Evolutionary conservation across 1,284 basidiomycete species (phyloP).

Genomic region (Austroboletus niveus): DNA sequence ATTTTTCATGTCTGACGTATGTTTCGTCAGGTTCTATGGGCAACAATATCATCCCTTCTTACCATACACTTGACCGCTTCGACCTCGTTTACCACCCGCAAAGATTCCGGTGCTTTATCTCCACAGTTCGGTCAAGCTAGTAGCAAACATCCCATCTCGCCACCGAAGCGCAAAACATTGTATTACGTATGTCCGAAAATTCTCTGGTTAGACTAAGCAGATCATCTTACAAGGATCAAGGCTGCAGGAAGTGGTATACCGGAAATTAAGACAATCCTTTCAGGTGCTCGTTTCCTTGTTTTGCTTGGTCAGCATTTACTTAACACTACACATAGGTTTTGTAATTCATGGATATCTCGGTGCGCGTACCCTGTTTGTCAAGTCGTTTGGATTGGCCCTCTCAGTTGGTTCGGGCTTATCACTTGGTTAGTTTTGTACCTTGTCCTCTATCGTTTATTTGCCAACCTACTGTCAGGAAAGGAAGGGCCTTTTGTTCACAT

Average conservation of each 20-base stretch:
- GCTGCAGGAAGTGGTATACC: constrained; percentile 96
- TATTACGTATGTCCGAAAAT: constrained; percentile 65
- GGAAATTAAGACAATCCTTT: constrained; percentile 95
- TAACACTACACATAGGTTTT: constrained; percentile 57
- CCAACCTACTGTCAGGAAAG: constrained; percentile 50
- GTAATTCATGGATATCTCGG: constrained; percentile 98
- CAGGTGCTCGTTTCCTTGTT: constrained; percentile 47
- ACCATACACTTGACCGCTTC: constrained; percentile 89
- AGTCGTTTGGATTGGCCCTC: constrained; percentile 85
- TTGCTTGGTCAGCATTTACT: neutral
- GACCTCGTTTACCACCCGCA: constrained; percentile 81
- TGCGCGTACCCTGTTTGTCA: constrained; percentile 86
- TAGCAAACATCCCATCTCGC: constrained; percentile 22
- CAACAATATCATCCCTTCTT: constrained; percentile 70
- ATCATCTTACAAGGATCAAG: constrained; percentile 36
- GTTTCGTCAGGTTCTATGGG: constrained; percentile 59
- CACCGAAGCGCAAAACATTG: constrained; percentile 64
- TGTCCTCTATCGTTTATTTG: constrained; percentile 6
- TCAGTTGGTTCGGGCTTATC: constrained; percentile 90
- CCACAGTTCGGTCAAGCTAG: constrained; percentile 43
- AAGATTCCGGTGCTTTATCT: constrained; percentile 75
- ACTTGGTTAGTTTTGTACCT: constrained; percentile 52
- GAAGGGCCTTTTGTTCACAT: constrained; percentile 98
- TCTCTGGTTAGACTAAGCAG: constrained; percentile 11
- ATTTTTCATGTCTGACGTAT: neutral